Evolutionary conservation across 805 yeast species (phyloP).

Genomic region (Teunomyces atbi): DNA sequence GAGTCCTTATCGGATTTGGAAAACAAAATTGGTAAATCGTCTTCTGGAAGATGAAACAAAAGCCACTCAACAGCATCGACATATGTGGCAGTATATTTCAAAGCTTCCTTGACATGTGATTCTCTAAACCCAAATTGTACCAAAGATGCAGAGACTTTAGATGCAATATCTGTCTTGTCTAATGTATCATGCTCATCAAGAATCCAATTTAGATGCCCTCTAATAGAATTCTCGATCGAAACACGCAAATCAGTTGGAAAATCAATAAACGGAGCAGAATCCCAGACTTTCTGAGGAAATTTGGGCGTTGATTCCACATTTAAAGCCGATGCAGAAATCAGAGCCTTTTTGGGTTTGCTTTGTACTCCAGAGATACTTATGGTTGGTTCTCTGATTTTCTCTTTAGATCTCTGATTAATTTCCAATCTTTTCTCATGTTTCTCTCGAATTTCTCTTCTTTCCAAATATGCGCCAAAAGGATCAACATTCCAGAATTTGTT

Average conservation of each 20-base stretch:
- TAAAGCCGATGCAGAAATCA: neutral
- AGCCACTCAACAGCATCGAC: conserved; percentile 70
- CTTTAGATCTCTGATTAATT: conserved; percentile 46
- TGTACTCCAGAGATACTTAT: conserved; percentile 26
- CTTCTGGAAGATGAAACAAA: conserved; percentile 88
- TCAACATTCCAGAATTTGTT: conserved; percentile 59
- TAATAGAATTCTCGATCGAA: conserved; percentile 60
- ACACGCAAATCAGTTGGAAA: conserved; percentile 63
- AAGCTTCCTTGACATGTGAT: conserved; percentile 69
- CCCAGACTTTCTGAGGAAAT: conserved; percentile 65
- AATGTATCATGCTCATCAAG: conserved; percentile 18
- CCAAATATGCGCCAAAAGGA: conserved; percentile 73
- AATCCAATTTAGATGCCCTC: conserved; percentile 57
- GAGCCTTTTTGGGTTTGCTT: conserved; percentile 11
- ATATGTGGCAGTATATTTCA: conserved; percentile 51
- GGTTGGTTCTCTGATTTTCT: conserved; percentile 49
- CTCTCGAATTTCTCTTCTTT: conserved; percentile 47
- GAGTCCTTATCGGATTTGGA: conserved; percentile 57
- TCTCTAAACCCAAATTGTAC: conserved; percentile 61
- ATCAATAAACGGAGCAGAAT: conserved; percentile 63
- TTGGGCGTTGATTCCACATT: conserved; percentile 9
- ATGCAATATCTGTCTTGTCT: conserved; percentile 8
- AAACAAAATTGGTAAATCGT: conserved; percentile 75
- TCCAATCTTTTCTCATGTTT: conserved; percentile 46
- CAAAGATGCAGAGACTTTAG: conserved; percentile 9